Conservation (phyloP, 1,139 yeast genomes). For the Scheffersomyces illinoinensis region DNA sequence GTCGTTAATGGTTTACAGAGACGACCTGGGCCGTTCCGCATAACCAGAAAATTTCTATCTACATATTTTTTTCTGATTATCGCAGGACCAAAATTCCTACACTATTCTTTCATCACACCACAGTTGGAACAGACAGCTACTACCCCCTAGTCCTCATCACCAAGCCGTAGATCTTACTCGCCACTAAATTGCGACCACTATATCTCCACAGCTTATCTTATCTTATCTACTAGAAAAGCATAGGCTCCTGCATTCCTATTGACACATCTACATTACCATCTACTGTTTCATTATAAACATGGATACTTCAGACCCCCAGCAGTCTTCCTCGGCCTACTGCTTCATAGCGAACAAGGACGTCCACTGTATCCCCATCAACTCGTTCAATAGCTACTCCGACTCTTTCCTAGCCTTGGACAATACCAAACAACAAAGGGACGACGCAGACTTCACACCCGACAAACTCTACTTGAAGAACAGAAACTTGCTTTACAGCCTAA, state of each 20-base stretch:
- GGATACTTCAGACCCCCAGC: neutral
- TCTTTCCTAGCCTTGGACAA: slow-evolving; percentile 5
- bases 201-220: neutral
- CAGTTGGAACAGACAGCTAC: neutral
- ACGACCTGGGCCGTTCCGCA: neutral
- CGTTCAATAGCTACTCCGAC: slow-evolving; percentile 18
- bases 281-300: neutral
- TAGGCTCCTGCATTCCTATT: neutral
- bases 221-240: neutral
- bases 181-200: neutral
- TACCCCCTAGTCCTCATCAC: neutral
- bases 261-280: neutral
- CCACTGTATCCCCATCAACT: slow-evolving; percentile 39
- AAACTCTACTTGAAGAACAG: slow-evolving; percentile 35
- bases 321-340: slow-evolving; percentile 36
- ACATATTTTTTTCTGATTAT: neutral
- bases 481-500: slow-evolving; percentile 42
- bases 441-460: slow-evolving; percentile 18
- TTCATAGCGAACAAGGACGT: slow-evolving; percentile 39
- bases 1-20: neutral
- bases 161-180: neutral
- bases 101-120: neutral
- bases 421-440: slow-evolving; percentile 12
- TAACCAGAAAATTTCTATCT: neutral
- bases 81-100: neutral